These are phyloP conservation scores for Cryptococcus hybrid DNA, from an alignment of 1,284 basidiomycete species.

Conservation along the genomic window DNA sequence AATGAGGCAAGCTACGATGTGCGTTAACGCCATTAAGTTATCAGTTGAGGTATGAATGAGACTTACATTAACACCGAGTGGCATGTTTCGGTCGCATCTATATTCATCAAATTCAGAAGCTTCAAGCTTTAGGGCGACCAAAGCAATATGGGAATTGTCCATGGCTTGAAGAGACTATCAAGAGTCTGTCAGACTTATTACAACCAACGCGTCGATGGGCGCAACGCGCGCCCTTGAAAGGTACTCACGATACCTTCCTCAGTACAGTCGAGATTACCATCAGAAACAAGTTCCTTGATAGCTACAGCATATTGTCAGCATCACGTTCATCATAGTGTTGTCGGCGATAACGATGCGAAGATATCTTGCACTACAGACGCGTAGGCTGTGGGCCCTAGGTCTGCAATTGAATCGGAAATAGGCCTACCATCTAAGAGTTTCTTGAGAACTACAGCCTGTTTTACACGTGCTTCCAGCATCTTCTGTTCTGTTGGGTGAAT, in stretches of 20 bases:
- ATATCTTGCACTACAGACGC: not conserved
- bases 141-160: slow-evolving; percentile 99
- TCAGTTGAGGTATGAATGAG: not conserved
- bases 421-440: slow-evolving; percentile 78
- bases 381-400: not conserved
- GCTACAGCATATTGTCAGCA: slow-evolving; percentile 56
- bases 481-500: slow-evolving; percentile 20
- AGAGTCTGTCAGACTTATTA: not conserved
- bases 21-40: not conserved
- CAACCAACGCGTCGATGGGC: not conserved
- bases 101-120: slow-evolving; percentile 79
- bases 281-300: slow-evolving; percentile 95
- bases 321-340: too few species aligned
- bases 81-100: slow-evolving; percentile 95
- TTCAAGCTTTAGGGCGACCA: slow-evolving; percentile 69
- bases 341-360: not conserved
- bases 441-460: slow-evolving; percentile 78
- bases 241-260: slow-evolving; percentile 86
- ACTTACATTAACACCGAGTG: slow-evolving; percentile 76
- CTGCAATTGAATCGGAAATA: not conserved
- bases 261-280: slow-evolving; percentile 97
- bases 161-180: slow-evolving; percentile 85
- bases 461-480: slow-evolving; percentile 89
- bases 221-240: not conserved
- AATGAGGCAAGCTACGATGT: slow-evolving; percentile 65